These are phyloP conservation scores for Cichorium intybus DNA, from an alignment of 140 eudicot genomes.

Conservation along the genomic window DNA sequence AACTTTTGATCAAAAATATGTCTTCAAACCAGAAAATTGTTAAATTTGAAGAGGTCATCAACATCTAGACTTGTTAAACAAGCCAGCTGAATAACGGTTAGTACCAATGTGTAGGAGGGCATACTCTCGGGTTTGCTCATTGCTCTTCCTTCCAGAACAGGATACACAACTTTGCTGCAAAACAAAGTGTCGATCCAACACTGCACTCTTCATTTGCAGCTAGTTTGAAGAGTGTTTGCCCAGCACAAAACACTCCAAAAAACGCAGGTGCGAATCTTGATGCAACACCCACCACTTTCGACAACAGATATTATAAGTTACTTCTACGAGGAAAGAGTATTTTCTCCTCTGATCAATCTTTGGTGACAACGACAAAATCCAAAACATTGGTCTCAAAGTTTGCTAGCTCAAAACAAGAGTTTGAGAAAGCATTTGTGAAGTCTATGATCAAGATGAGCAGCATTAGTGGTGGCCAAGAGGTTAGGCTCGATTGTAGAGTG, in stretches of 20 bases:
- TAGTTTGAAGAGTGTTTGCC: slow-evolving; percentile 42
- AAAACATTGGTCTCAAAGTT: slow-evolving; percentile 56
- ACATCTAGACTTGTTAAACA: not conserved
- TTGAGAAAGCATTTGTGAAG: slow-evolving; percentile 56
- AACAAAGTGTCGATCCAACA: slow-evolving; percentile 43
- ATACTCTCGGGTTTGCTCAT: slow-evolving; percentile 49
- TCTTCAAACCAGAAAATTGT: not conserved
- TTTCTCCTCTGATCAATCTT: slow-evolving; percentile 43
- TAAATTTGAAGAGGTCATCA: not conserved
- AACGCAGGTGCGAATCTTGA: slow-evolving; percentile 70
- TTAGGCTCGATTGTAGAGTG: slow-evolving; percentile 34
- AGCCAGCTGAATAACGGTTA: not conserved
- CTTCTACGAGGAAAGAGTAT: slow-evolving; percentile 43
- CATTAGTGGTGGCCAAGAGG: slow-evolving; percentile 44
- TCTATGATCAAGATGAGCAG: slow-evolving; percentile 77
- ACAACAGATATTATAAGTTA: slow-evolving; percentile 43
- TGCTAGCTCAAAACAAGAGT: slow-evolving; percentile 55
- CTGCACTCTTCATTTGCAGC: slow-evolving; percentile 41
- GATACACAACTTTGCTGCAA: slow-evolving; percentile 35
- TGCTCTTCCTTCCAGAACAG: slow-evolving; percentile 51
- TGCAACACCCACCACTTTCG: slow-evolving; percentile 42
- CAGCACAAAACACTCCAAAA: slow-evolving; percentile 46
- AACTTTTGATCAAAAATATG: not conserved
- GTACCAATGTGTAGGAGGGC: slow-evolving; percentile 39
- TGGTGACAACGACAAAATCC: slow-evolving; percentile 34